Evolutionary conservation across 2,329 filamentous ascomycete species (phyloP), one percentile per base, ranked within the genome.

Genomic region (Phialemoniopsis sp.): DNA sequence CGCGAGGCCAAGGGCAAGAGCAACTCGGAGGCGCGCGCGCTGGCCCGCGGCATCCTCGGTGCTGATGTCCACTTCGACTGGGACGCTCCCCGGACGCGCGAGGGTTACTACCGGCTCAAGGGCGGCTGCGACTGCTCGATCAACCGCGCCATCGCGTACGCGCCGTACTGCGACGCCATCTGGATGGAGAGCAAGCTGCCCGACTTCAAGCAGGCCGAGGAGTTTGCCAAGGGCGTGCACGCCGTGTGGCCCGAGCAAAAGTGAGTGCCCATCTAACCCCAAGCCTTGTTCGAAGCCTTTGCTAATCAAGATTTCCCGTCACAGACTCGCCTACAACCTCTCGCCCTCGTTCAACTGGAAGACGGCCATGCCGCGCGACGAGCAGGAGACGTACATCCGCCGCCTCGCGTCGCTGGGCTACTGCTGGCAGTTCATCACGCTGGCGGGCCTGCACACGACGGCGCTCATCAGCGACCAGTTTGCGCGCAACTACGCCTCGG

Each of bases 361-460:
- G 75, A 78, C 89, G 42, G 93, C 91, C 54, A 96, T 96, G 90
- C 77, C 88, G 33, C 81, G 86, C 50, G 75, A 78, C 38, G 91
- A 97, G 63, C 93, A 98, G 70, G 89, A 95, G 71, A 98, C 93
- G 15, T 98, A 97, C 72, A 98, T 98, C 71, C 73, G 82, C 47
- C 87, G 93, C 32, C 85, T 98, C 31, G 89, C 83, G 45, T 58
- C 71, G 46, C 79, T 98, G 36, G 93, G 93, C 47, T 98, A 98
- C 79, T 95, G 89, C 80, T 98, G 93, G 93, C 93, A 98, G 67
- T 98, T 98, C 76, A 98, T 98, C 73, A 98, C 93, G n/a, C 80
- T 98, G 34, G 93, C 91, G 5, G 93, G 93, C 51, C 77, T 98
- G 59, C 93, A 98, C 74, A 95, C 89, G 46, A 96, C 89, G 4